Evolutionary conservation across 306 rosid species (phyloP).

Genomic region (Calophaca sinica): DNA sequence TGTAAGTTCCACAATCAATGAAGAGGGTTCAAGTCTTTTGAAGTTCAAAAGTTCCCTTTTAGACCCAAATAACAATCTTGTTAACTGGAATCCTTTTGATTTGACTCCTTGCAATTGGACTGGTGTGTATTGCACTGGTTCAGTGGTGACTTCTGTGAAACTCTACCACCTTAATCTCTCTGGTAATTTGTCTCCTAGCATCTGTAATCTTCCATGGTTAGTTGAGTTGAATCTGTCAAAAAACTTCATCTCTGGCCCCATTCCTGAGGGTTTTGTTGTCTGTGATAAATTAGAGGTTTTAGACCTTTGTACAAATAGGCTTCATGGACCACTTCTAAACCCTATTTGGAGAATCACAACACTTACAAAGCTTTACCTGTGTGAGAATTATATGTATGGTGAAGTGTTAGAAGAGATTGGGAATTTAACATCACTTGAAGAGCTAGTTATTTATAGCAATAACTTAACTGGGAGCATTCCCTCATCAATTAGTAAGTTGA

Average conservation of each 20-base stretch:
- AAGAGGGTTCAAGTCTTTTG: conserved; percentile 68
- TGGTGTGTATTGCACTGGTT: conserved; percentile 64
- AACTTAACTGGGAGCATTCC: conserved; percentile 77
- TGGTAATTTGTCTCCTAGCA: conserved; percentile 64
- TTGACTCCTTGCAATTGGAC: conserved; percentile 77
- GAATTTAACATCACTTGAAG: conserved; percentile 63
- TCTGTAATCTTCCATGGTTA: conserved; percentile 63
- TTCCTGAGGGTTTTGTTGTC: conserved; percentile 57
- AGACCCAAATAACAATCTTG: conserved; percentile 60
- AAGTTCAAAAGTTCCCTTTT: conserved; percentile 54
- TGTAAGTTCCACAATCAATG: conserved; percentile 51
- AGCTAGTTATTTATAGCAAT: conserved; percentile 73
- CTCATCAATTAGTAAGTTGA: conserved; percentile 59
- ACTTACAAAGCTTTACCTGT: conserved; percentile 67
- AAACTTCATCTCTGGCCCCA: conserved; percentile 67
- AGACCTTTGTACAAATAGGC: conserved; percentile 84
- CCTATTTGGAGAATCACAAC: conserved; percentile 55
- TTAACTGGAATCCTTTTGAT: conserved; percentile 64
- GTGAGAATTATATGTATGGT: conserved; percentile 75
- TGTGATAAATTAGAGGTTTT: conserved; percentile 65
- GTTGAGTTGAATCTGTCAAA: conserved; percentile 66
- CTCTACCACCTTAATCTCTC: conserved; percentile 62
- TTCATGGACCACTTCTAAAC: conserved; percentile 60
- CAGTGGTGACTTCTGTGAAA: conserved; percentile 65
- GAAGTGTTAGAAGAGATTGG: conserved; percentile 64